A percentile compares a stretch with the other conserved stretches of the same genome.
Conservation (phyloP, 306 rosid species). For the Glycyrrhiza uralensis region DNA sequence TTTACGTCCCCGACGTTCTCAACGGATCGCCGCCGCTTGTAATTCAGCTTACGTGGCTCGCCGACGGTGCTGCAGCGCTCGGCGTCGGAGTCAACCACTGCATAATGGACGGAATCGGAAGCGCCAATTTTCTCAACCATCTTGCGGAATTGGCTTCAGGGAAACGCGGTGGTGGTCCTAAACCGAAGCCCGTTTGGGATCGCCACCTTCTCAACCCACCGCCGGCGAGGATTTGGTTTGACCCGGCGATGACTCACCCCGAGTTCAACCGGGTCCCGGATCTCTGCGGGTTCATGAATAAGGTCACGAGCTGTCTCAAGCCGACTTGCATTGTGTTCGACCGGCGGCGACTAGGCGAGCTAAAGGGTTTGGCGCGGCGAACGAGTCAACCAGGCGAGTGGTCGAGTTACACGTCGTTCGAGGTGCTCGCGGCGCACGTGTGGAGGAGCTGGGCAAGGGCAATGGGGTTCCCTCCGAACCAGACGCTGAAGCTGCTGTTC, state of each 20-base stretch:
- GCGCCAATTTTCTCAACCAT: conserved; percentile 67
- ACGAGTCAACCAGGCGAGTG: conserved; percentile 28
- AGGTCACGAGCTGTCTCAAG: conserved; percentile 44
- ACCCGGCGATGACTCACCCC: conserved; percentile 11
- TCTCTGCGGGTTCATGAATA: conserved; percentile 56
- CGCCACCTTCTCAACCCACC: conserved; percentile 53
- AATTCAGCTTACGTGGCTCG: conserved; percentile 78
- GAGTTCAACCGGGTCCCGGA: conserved; percentile 66
- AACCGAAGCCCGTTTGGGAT: conserved; percentile 59
- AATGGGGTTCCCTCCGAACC: conserved; percentile 59
- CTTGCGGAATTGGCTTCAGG: conserved; percentile 51
- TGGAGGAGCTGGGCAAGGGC: conserved; percentile 96
- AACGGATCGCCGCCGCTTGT: conserved; percentile 70
- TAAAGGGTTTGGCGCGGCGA: conserved; percentile 36
- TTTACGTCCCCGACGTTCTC: conserved; percentile 63
- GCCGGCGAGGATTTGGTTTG: background rate
- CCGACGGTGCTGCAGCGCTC: conserved; percentile 67
- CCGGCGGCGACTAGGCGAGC: conserved; percentile 28
- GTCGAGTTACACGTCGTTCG: conserved; percentile 60
- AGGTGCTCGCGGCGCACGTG: conserved; percentile 73
- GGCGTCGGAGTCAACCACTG: conserved; percentile 80
- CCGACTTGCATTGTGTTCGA: conserved; percentile 60
- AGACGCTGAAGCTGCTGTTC: conserved; percentile 58
- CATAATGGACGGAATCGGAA: conserved; percentile 73
- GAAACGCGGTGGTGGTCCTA: conserved; percentile 15